Evolutionary conservation across 1,284 basidiomycete species (phyloP), one percentile per base, ranked within the genome.

Genomic region (Schizophyllum amplum): DNA sequence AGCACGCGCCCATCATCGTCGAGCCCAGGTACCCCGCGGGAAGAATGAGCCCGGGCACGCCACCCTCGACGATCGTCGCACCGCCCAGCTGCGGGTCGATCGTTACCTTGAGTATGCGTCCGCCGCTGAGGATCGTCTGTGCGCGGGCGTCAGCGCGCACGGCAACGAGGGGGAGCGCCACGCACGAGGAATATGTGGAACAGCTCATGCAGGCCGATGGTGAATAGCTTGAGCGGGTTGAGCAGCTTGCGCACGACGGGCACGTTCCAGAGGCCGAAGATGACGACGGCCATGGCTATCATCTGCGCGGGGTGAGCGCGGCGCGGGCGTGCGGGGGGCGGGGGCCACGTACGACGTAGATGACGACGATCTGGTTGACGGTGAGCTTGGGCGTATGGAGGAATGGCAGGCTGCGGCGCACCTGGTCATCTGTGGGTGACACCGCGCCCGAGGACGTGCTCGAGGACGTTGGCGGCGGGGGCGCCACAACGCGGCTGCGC

Each of bases 51-150:
- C 78, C 73, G 17, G 88, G 85, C 59, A 78, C 75, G 11, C 89
- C 89, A 24, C 87, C 90, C 65, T 86, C 81, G 24, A 91, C 85
- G 55, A 83, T 78, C 1, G 87, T 91, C 55, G 82, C 85, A 17
- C 90, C 89, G 24, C 89, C 89, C n/a, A 86, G 71, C 67, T 86
- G 82, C 21, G 89, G 89, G 69, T 92, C 90, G 57, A 92, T 92
- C 48, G 87, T 87, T 56, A 92, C 83, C 64, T 84, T 84, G 54
- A 82, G 62, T 69, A 90, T 83, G 52, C 82, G 79, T 51, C 90
- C 89, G 9, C 90, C 90, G 0, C 88, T 85, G 51, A 92, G 65
- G 60, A 92, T 79, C 22, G 86, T 89, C 89, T 88, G 52, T n/a
- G 58, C 52, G 22, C 9, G 21, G 53, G 52, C n/a, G 54, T 55